phyloP scores from a whole-genome alignment of 768 basidiomycete species.

The Russula earlei region DNA sequence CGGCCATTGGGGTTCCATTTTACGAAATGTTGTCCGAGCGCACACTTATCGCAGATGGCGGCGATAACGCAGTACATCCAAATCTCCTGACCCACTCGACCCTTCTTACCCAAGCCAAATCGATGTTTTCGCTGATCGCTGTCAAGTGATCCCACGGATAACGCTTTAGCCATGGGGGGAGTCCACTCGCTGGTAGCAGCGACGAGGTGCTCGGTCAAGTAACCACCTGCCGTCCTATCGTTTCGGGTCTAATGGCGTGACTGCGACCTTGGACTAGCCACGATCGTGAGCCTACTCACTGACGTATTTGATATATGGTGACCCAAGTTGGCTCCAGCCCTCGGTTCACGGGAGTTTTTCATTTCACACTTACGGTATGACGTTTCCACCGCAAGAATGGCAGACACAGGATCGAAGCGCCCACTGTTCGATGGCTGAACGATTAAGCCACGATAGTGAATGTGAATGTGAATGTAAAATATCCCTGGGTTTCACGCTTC shows the following conservation, averaged over 20 bases:
- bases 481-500: neutral
- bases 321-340: neutral
- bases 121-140: neutral
- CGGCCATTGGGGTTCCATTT: neutral
- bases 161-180: no score
- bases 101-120: neutral
- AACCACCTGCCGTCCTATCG: neutral
- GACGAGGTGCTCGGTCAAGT: neutral
- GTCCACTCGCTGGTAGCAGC: neutral
- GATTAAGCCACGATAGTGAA: neutral
- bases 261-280: neutral
- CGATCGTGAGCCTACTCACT: neutral
- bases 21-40: neutral
- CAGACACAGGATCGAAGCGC: neutral
- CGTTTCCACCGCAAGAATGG: neutral
- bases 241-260: neutral
- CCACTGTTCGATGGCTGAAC: neutral
- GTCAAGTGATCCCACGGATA: neutral
- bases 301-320: neutral
- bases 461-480: neutral
- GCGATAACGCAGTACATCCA: neutral
- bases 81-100: neutral
- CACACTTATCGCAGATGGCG: constrained; percentile 1
- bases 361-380: neutral
- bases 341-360: neutral